Evolutionary conservation across 257 asterid genomes (phyloP).

Genomic region (Rubia yunnanensis): DNA sequence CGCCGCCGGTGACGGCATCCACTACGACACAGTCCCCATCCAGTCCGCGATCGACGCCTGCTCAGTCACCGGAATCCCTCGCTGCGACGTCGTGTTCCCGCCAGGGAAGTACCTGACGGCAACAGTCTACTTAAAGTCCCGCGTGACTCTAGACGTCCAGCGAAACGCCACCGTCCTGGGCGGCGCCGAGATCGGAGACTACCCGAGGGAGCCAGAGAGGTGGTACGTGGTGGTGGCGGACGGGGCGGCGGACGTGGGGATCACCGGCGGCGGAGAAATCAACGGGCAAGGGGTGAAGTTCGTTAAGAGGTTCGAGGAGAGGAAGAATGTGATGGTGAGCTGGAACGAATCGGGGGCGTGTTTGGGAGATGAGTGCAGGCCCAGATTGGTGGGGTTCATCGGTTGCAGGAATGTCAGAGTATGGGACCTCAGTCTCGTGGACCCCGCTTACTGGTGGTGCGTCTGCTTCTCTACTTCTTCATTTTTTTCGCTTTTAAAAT

Average conservation of each 20-base stretch:
- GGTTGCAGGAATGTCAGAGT: conserved; percentile 48
- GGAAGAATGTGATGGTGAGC: conserved; percentile 97
- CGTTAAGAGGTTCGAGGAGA: conserved; percentile 56
- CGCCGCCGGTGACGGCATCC: conserved; percentile 56
- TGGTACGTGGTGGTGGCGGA: conserved; percentile 93
- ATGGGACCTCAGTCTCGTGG: conserved; percentile 43
- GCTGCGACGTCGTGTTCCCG: conserved; percentile 68
- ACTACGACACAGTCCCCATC: conserved; percentile 67
- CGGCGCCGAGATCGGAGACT: conserved; percentile 58
- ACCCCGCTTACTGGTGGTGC: conserved; percentile 91
- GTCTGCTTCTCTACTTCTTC: conserved; percentile 3
- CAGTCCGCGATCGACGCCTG: conserved; percentile 73
- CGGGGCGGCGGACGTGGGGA: conserved; percentile 60
- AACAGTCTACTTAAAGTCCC: conserved; percentile 59
- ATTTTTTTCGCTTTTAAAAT: background rate
- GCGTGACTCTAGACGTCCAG: conserved; percentile 44
- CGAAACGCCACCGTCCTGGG: conserved; percentile 55
- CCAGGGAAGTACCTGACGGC: conserved; percentile 74
- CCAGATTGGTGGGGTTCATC: conserved; percentile 77
- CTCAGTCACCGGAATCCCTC: conserved; percentile 17
- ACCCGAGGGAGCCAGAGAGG: conserved; percentile 44
- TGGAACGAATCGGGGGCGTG: conserved; percentile 82
- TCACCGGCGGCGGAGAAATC: conserved; percentile 92
- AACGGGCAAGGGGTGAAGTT: conserved; percentile 86
- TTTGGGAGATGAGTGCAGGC: conserved; percentile 86